These are phyloP conservation scores for Diversispora eburnea DNA, from an alignment of 192 early-diverging fungal genomes.

Conservation along the genomic window DNA sequence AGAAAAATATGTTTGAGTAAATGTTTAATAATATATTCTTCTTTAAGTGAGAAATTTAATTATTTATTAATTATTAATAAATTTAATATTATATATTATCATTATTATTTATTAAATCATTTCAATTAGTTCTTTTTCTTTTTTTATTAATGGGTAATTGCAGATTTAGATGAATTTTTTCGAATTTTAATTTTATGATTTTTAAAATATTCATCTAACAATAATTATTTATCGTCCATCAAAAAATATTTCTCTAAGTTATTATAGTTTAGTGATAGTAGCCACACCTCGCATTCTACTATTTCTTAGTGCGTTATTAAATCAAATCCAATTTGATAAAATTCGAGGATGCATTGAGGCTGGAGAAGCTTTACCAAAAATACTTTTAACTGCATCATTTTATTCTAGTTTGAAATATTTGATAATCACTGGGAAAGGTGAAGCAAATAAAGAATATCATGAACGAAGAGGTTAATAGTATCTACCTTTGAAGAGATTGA, in stretches of 20 bases:
- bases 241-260: background rate
- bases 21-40: background rate
- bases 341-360: conserved; percentile 1
- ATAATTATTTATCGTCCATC: background rate
- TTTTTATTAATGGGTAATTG: conserved; percentile 17
- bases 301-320: conserved; percentile 5
- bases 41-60: conserved; percentile 3
- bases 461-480: background rate
- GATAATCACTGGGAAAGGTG: background rate
- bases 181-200: too few relatives aligned
- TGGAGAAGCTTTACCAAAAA: background rate
- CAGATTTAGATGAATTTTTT: conserved; percentile 24
- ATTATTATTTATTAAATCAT: background rate
- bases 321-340: conserved; percentile 5
- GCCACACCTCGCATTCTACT: conserved; percentile 6
- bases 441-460: background rate
- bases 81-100: conserved; percentile 37
- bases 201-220: too few relatives aligned
- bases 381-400: conserved; percentile 13
- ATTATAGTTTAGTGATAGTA: conserved; percentile 22
- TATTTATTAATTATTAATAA: conserved; percentile 4
- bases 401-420: conserved; percentile 11
- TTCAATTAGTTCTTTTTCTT: background rate
- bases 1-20: conserved; percentile 21
- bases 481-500: conserved; percentile 16